Conservation (phyloP, 257 asterid genomes). For the Scutellaria galericulata region DNA sequence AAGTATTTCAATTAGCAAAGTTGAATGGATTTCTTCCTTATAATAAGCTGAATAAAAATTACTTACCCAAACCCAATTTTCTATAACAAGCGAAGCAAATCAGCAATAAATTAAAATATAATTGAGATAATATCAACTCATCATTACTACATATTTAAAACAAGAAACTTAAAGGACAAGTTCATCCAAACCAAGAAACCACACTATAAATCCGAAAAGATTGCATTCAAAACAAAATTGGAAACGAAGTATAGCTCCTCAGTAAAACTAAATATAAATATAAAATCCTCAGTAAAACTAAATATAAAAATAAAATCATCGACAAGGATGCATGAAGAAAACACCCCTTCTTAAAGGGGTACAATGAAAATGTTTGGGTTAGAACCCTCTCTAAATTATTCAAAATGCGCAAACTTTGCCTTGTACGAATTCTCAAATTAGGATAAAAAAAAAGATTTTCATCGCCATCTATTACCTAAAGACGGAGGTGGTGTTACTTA, state of each 20-base stretch:
- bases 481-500: slow-evolving; percentile 36
- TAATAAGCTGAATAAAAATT: too few species aligned
- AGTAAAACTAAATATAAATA: background rate
- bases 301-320: background rate
- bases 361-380: slow-evolving; percentile 11
- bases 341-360: background rate
- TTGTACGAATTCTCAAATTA: slow-evolving; percentile 42
- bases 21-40: too few species aligned
- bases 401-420: slow-evolving; percentile 19
- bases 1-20: too few species aligned
- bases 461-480: slow-evolving; percentile 56
- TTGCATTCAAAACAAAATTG: slow-evolving; percentile 5
- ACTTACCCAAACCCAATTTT: too few species aligned
- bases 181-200: background rate
- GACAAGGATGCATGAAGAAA: background rate
- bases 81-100: too few species aligned
- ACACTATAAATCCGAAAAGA: background rate
- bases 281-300: slow-evolving; percentile 1
- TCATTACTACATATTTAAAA: too few species aligned
- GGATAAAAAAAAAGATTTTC: slow-evolving; percentile 51
- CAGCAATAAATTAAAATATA: too few species aligned
- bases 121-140: too few species aligned
- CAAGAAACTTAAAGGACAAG: background rate
- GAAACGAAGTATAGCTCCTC: background rate
- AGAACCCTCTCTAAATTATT: slow-evolving; percentile 28